Percentiles rank a stretch among this genome's conserved stretches.
phyloP scores from a whole-genome alignment of 257 asterid genomes.

The Henckelia pumila region DNA sequence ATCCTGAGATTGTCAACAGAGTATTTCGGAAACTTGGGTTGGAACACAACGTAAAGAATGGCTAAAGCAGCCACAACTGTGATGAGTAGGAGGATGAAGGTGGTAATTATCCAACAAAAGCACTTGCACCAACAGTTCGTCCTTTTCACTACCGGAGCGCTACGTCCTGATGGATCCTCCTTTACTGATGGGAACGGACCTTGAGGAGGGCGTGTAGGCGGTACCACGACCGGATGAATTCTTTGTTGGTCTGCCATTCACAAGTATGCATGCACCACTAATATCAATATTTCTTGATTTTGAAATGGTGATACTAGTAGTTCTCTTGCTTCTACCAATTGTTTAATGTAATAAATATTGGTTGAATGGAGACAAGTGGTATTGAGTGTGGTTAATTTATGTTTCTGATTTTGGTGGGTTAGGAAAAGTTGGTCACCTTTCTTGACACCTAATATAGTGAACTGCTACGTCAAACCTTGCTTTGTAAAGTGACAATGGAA shows the following conservation, averaged over 20 bases:
- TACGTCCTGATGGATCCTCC: neutral
- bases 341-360: neutral
- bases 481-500: neutral
- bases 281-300: too few relatives aligned
- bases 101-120: neutral
- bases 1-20: slow-evolving; percentile 77
- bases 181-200: neutral
- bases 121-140: neutral
- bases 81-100: slow-evolving; percentile 43
- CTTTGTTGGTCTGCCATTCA: neutral
- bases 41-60: slow-evolving; percentile 59
- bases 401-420: neutral
- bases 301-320: neutral
- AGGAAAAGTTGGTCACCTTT: neutral
- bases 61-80: slow-evolving; percentile 59
- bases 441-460: neutral
- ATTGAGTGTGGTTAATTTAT: neutral
- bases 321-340: neutral
- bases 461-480: neutral
- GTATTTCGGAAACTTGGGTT: slow-evolving; percentile 79
- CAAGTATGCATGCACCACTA: slow-evolving; percentile 19
- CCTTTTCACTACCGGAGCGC: neutral
- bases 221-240: neutral
- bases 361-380: neutral
- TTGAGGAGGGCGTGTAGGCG: neutral